Conservation (phyloP, 129 eudicot genomes). For the Deinandra increscens region DNA sequence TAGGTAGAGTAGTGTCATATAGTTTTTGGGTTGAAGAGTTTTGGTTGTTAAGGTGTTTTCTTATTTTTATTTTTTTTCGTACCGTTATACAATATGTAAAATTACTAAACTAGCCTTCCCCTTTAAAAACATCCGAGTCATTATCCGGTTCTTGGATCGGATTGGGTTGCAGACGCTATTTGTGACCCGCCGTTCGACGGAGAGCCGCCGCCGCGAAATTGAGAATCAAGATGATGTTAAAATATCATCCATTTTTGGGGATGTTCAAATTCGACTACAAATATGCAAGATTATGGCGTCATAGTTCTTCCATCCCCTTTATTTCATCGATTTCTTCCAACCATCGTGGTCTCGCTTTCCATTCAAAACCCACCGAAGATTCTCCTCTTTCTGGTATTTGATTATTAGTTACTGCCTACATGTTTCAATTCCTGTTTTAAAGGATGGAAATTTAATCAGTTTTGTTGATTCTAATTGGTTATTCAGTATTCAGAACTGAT, state of each 20-base stretch:
- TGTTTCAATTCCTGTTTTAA: background rate
- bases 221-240: constrained; percentile 9
- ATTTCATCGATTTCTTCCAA: constrained; percentile 1
- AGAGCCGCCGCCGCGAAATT: background rate
- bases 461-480: too few relatives aligned
- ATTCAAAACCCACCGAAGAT: constrained; percentile 10
- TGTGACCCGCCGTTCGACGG: background rate
- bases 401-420: too few relatives aligned
- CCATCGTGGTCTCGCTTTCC: background rate
- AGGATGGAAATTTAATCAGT: too few relatives aligned
- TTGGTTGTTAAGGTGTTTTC: too few relatives aligned
- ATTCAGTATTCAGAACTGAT: too few relatives aligned
- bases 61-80: too few relatives aligned
- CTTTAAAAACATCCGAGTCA: too few relatives aligned
- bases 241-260: constrained; percentile 19
- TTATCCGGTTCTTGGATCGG: background rate
- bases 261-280: constrained; percentile 15
- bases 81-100: too few relatives aligned
- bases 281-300: background rate
- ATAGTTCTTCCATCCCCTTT: too few relatives aligned
- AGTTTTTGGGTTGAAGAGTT: too few relatives aligned
- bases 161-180: background rate
- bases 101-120: too few relatives aligned
- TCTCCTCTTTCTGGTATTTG: constrained; percentile 26
- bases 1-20: too few relatives aligned